A percentile compares a stretch with the other conserved stretches of the same genome.
Evolutionary conservation across 2,329 filamentous ascomycete species (phyloP).

Genomic region (Hypoxylon sp.): DNA sequence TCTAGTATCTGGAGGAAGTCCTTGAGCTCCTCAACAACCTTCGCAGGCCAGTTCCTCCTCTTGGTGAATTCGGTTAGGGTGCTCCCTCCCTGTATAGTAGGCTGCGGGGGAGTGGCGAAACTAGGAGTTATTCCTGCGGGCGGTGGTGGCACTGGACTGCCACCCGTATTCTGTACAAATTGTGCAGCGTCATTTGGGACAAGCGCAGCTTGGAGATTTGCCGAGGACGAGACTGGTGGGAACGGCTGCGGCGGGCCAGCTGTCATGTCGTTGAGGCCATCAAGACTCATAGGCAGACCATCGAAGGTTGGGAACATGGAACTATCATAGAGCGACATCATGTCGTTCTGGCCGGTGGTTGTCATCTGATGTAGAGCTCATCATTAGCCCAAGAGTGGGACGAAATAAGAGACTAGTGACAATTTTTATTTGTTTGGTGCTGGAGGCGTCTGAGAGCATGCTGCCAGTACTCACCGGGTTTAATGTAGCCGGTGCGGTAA

Average conservation of each 20-base stretch:
- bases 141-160: constrained; percentile 44
- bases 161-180: constrained; percentile 46
- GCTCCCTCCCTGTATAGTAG: constrained; percentile 56
- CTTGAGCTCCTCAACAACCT: constrained; percentile 89
- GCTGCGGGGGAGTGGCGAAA: constrained; percentile 51
- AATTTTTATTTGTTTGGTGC: constrained; percentile 14
- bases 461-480: constrained; percentile 49
- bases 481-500: constrained; percentile 52
- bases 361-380: constrained; percentile 47
- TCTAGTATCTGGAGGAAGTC: constrained; percentile 92
- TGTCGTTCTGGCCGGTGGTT: constrained; percentile 49
- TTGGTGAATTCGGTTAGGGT: constrained; percentile 73
- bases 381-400: constrained; percentile 29
- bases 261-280: constrained; percentile 50
- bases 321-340: constrained; percentile 53
- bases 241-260: constrained; percentile 46
- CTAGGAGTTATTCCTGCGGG: constrained; percentile 52
- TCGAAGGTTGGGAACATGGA: constrained; percentile 50
- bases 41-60: constrained; percentile 84
- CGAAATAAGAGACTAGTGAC: constrained; percentile 15
- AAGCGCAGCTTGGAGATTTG: constrained; percentile 46
- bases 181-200: constrained; percentile 44
- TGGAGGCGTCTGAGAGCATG: constrained; percentile 18
- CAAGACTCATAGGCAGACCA: constrained; percentile 50
- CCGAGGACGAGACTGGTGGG: constrained; percentile 36